Conservation (phyloP, 371 early-diverging fungal genomes). For the Lichtheimia ornata region DNA sequence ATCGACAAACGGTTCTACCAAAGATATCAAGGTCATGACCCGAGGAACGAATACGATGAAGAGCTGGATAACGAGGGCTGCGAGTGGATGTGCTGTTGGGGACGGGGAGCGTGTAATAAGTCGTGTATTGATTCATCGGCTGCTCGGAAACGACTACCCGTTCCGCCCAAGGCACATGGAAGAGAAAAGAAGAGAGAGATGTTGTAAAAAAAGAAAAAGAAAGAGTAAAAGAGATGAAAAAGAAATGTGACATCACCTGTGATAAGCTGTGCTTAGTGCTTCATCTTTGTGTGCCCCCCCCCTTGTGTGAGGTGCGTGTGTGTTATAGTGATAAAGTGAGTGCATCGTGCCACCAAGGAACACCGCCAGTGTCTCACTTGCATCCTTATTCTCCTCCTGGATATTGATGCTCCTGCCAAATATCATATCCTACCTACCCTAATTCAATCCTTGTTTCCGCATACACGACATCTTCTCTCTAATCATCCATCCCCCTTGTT, state of each 20-base stretch:
- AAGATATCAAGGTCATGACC: conserved; percentile 41
- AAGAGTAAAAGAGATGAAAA: background rate
- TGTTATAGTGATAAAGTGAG: too few relatives aligned
- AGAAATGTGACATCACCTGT: too few relatives aligned
- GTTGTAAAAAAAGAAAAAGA: background rate
- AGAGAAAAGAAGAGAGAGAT: conserved; percentile 2
- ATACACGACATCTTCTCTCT: background rate
- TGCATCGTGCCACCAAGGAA: too few relatives aligned
- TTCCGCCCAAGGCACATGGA: conserved; percentile 1
- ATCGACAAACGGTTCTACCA: conserved; percentile 35
- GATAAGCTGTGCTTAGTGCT: too few relatives aligned
- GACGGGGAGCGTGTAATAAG: conserved; percentile 5
- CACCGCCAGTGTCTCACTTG: too few relatives aligned
- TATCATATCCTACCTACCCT: too few relatives aligned
- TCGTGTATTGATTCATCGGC: background rate
- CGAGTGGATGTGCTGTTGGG: background rate
- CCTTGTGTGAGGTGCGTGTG: too few relatives aligned
- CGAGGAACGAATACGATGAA: conserved; percentile 12
- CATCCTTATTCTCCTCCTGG: too few relatives aligned
- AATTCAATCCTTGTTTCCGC: too few relatives aligned
- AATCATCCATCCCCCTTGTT: background rate
- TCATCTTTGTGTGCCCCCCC: too few relatives aligned
- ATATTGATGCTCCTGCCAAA: too few relatives aligned
- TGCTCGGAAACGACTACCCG: conserved; percentile 1
- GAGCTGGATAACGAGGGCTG: background rate